Percentiles rank a stretch among this genome's conserved stretches.
Evolutionary conservation across 2,329 filamentous ascomycete genomes (phyloP).

Genomic region (Alternaria sp.): DNA sequence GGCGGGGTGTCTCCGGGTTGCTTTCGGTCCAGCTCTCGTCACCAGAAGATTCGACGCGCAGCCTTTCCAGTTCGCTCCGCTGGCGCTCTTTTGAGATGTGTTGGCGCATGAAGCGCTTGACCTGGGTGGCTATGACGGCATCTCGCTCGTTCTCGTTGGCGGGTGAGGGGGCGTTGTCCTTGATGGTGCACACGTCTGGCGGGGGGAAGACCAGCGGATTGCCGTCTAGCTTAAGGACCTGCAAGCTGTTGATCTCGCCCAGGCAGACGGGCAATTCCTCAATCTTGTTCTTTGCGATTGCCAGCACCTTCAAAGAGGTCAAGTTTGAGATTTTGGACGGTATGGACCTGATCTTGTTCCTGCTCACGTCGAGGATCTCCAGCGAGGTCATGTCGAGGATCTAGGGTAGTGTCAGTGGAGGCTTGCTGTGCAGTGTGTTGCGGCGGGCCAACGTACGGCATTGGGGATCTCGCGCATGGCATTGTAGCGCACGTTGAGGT

Average conservation of each 20-base stretch:
- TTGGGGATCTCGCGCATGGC: conserved; percentile 72
- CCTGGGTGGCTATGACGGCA: conserved; percentile 65
- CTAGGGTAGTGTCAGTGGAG: conserved; percentile 57
- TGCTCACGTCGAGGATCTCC: conserved; percentile 91
- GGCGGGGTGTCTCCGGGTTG: conserved; percentile 78
- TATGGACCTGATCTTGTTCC: conserved; percentile 81
- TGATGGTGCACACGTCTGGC: conserved; percentile 54
- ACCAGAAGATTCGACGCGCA: conserved; percentile 56
- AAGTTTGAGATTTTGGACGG: conserved; percentile 82
- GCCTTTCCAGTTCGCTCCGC: conserved; percentile 41
- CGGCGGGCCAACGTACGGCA: conserved; percentile 59
- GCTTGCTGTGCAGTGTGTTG: neutral
- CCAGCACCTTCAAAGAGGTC: conserved; percentile 86
- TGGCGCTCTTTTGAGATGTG: conserved; percentile 48
- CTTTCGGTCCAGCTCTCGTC: conserved; percentile 68
- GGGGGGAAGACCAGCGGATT: conserved; percentile 85
- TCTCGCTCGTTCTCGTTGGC: conserved; percentile 68
- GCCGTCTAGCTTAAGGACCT: conserved; percentile 87
- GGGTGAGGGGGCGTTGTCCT: conserved; percentile 52
- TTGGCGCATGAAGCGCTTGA: conserved; percentile 66
- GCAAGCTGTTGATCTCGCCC: conserved; percentile 87
- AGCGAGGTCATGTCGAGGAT: conserved; percentile 85
- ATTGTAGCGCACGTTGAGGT: conserved; percentile 82
- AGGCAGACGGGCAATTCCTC: conserved; percentile 83
- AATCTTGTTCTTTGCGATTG: conserved; percentile 86